phyloP scores from a whole-genome alignment of 2,329 filamentous ascomycete genomes.

The Pseudocercospora vitis region DNA sequence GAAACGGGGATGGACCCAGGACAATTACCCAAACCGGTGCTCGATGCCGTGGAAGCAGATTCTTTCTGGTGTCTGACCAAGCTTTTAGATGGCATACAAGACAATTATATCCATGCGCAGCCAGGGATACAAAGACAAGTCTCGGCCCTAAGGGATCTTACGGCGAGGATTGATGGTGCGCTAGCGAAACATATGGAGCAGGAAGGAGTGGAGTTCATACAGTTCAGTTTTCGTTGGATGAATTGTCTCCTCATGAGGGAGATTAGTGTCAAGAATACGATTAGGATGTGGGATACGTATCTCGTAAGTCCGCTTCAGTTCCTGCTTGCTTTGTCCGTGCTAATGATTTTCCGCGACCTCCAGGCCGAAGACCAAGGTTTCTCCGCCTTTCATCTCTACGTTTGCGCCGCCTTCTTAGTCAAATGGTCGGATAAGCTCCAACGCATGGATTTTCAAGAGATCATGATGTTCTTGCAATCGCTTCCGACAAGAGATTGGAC shows the following conservation, averaged over 20 bases:
- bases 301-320: conserved; percentile 64
- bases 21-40: conserved; percentile 81
- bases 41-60: conserved; percentile 96
- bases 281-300: conserved; percentile 99
- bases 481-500: conserved; percentile 92
- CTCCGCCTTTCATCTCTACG: conserved; percentile 96
- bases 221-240: conserved; percentile 99
- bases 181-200: conserved; percentile 85
- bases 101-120: conserved; percentile 98
- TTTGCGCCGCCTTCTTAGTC: conserved; percentile 94
- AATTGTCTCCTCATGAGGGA: conserved; percentile 98
- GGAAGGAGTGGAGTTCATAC: conserved; percentile 95
- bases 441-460: conserved; percentile 97
- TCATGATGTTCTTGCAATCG: conserved; percentile 99
- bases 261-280: conserved; percentile 92
- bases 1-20: conserved; percentile 96
- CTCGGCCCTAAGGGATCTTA: conserved; percentile 81
- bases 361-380: conserved; percentile 98
- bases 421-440: conserved; percentile 96
- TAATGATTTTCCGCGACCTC: conserved; percentile 2
- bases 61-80: conserved; percentile 99
- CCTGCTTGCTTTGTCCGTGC: conserved; percentile 2
- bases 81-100: conserved; percentile 95
- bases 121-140: conserved; percentile 96
- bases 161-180: conserved; percentile 79